Evolutionary conservation across 768 basidiomycete species (phyloP), one percentile per base, ranked within the genome.

Genomic region (Kwoniella mangroviensis): DNA sequence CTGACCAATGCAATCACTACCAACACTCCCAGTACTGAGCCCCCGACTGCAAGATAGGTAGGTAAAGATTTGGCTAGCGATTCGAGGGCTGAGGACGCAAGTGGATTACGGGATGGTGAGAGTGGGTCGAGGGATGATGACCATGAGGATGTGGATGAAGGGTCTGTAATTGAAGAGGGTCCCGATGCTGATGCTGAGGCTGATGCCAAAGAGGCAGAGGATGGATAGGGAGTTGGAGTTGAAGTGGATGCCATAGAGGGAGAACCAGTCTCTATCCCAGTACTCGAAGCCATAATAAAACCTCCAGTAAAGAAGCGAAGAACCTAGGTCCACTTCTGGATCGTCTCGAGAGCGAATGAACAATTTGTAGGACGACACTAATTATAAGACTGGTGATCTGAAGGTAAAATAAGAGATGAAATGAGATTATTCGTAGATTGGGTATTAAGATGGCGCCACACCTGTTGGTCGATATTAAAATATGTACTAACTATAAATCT

Each of bases 61-160:
- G 65, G 65, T 42, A 67, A 28, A 17, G 65, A 67, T n/a, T 22
- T 51, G 6, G 43, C 65, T 2, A 67, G 45, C 21, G 55, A 58
- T 51, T 58, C 15, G 1, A 67, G 54, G 15, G 65, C 21, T 28
- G 54, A 49, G 2, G 67, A 60, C 19, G 34, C n/a, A 42, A 60
- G 22, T 4, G 58, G 58, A 42, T 60, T 60, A 60, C 12, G 40
- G 24, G 56, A 58, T 4, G 56, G 17, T 5, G 60, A 24, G 1
- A 42, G 42, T 24, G 42, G 56, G 2, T 52, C 40, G 40, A 51
- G 19, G 19, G 65, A 4, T 3, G 13, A 13, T 40, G 57, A 51
- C 10, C 41, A n/a, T 15, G 40, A 19, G 65, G n/a, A 22, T 12
- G 55, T 11, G 43, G 42, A 45, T 28, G 56, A 58, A 15, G 56